Conservation (phyloP, 2,329 filamentous ascomycete genomes). For the Botrytis fragariae region DNA sequence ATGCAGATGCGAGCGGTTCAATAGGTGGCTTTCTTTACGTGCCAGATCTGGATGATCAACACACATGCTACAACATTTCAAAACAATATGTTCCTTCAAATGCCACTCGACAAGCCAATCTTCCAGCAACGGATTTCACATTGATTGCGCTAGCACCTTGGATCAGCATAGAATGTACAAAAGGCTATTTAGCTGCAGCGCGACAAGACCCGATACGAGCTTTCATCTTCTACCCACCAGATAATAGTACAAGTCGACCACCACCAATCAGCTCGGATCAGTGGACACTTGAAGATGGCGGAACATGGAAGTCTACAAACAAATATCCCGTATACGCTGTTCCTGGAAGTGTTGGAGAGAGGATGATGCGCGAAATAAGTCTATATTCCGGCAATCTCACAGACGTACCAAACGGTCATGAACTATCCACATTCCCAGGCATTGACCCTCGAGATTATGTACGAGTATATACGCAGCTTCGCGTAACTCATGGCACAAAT, state of each 20-base stretch:
- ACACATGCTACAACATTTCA: conserved; percentile 63
- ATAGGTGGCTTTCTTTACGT: conserved; percentile 83
- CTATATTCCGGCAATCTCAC: conserved; percentile 76
- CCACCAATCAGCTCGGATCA: conserved; percentile 60
- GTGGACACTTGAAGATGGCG: conserved; percentile 71
- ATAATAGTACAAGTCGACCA: conserved; percentile 57
- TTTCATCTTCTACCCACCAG: conserved; percentile 62
- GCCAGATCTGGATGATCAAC: conserved; percentile 59
- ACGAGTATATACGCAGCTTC: conserved; percentile 57
- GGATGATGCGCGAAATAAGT: conserved; percentile 69
- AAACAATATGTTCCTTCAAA: conserved; percentile 69
- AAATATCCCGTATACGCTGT: conserved; percentile 82
- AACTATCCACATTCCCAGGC: conserved; percentile 55
- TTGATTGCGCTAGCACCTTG: conserved; percentile 84
- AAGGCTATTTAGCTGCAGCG: conserved; percentile 66
- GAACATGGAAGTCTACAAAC: conserved; percentile 68
- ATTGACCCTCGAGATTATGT: conserved; percentile 58
- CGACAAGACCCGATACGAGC: conserved; percentile 57
- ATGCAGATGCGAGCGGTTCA: conserved; percentile 55
- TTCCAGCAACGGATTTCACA: conserved; percentile 67
- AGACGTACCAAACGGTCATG: conserved; percentile 54
- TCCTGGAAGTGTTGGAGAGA: conserved; percentile 61
- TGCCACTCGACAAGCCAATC: conserved; percentile 68
- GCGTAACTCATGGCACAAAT: conserved; percentile 45
- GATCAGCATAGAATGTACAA: conserved; percentile 71